Evolutionary conservation across 192 early-diverging fungal genomes (phyloP).

Genomic region (Tieghemiomyces parasiticus): DNA sequence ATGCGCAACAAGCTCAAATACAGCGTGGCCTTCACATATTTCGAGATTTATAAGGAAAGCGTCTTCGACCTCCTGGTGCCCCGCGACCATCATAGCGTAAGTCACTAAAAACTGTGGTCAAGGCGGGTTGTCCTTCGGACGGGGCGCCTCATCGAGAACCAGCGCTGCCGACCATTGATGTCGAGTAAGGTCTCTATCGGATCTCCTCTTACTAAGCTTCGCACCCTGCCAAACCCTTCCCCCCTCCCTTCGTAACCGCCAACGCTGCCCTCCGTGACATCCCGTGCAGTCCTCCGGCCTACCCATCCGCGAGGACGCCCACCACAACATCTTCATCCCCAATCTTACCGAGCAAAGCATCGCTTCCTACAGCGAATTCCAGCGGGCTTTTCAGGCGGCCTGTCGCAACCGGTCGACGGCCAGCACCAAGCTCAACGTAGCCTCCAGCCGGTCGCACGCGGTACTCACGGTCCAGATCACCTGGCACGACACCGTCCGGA

Average conservation of each 20-base stretch:
- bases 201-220: no score
- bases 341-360: constrained; percentile 37
- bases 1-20: constrained; percentile 11
- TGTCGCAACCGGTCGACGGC: constrained; percentile 41
- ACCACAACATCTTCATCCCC: constrained; percentile 34
- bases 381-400: constrained; percentile 22
- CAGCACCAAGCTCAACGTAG: constrained; percentile 45
- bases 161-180: no score
- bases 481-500: constrained; percentile 21
- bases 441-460: constrained; percentile 45
- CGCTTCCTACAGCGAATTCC: constrained; percentile 33
- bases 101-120: no score
- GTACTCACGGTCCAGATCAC: constrained; percentile 37
- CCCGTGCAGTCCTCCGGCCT: constrained; percentile 19
- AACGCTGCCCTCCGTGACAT: no score
- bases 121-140: no score
- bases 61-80: constrained; percentile 38
- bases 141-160: no score
- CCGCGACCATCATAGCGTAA: constrained; percentile 17
- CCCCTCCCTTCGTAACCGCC: no score
- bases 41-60: constrained; percentile 54
- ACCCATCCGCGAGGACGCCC: constrained; percentile 37
- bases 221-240: no score
- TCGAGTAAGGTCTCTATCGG: no score
- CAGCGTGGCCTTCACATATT: constrained; percentile 34